Evolutionary conservation across 805 yeast genomes (phyloP).

Genomic region (Spathaspora passalidarum): DNA sequence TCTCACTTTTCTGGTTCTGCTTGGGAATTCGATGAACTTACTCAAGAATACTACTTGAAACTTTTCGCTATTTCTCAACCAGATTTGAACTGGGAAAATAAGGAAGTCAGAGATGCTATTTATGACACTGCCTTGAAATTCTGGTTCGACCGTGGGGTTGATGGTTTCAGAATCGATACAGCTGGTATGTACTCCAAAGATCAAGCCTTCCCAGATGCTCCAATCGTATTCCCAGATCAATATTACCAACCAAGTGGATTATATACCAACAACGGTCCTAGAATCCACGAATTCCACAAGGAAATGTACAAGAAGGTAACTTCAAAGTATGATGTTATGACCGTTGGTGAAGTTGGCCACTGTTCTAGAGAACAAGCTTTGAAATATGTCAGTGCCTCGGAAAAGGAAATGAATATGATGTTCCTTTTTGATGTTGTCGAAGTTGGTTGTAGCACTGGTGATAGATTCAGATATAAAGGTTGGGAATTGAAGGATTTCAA

Average conservation of each 20-base stretch:
- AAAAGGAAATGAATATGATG: slow-evolving; percentile 35
- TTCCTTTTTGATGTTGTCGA: slow-evolving; percentile 31
- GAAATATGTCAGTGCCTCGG: slow-evolving; percentile 40
- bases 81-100: slow-evolving; percentile 61
- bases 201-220: slow-evolving; percentile 46
- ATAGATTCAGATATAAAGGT: slow-evolving; percentile 33
- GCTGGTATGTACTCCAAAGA: slow-evolving; percentile 53
- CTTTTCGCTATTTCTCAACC: slow-evolving; percentile 56
- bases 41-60: slow-evolving; percentile 53
- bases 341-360: slow-evolving; percentile 56
- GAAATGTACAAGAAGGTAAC: slow-evolving; percentile 46
- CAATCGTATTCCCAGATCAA: slow-evolving; percentile 38
- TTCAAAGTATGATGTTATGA: slow-evolving; percentile 49
- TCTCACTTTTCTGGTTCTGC: slow-evolving; percentile 54
- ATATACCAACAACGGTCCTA: slow-evolving; percentile 44
- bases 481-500: slow-evolving; percentile 41
- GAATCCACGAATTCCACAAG: slow-evolving; percentile 56
- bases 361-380: slow-evolving; percentile 40
- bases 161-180: slow-evolving; percentile 59
- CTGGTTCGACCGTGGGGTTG: slow-evolving; percentile 57
- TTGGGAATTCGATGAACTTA: slow-evolving; percentile 53
- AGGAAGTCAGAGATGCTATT: slow-evolving; percentile 33
- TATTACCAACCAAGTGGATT: slow-evolving; percentile 38
- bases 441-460: slow-evolving; percentile 34
- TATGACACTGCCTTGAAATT: slow-evolving; percentile 47